These are phyloP conservation scores for Penicillium coprophilum DNA, from an alignment of 495 filamentous ascomycete species.

Conservation along the genomic window DNA sequence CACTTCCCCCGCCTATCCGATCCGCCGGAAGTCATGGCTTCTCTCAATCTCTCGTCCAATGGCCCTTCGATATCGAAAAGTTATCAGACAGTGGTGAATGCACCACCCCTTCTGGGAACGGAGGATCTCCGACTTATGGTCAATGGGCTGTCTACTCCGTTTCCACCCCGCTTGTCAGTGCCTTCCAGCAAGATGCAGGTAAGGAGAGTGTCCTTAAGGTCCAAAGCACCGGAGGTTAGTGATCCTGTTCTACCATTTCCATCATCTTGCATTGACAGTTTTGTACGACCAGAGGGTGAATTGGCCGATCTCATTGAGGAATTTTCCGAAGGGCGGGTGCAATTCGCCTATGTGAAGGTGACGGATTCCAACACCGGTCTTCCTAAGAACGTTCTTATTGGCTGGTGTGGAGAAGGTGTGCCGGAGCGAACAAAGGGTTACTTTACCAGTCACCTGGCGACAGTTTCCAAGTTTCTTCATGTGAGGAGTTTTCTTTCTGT, in stretches of 20 bases:
- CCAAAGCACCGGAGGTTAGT: slow-evolving; percentile 81
- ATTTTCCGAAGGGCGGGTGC: slow-evolving; percentile 92
- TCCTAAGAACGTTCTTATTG: slow-evolving; percentile 90
- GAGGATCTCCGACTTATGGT: slow-evolving; percentile 66
- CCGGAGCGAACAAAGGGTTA: slow-evolving; percentile 97
- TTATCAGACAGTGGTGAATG: slow-evolving; percentile 85
- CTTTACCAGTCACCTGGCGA: slow-evolving; percentile 88
- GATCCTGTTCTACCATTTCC: neutral
- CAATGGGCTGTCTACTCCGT: slow-evolving; percentile 94
- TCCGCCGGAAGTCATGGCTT: slow-evolving; percentile 63
- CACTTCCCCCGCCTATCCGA: neutral
- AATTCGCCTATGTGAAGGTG: slow-evolving; percentile 96
- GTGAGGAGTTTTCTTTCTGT: slow-evolving; percentile 38
- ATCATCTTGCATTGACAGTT: neutral
- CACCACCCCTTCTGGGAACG: slow-evolving; percentile 60
- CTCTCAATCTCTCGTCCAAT: slow-evolving; percentile 87
- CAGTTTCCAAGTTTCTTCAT: slow-evolving; percentile 87
- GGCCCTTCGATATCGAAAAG: slow-evolving; percentile 89
- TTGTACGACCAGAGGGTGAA: slow-evolving; percentile 72
- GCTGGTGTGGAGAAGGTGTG: slow-evolving; percentile 98
- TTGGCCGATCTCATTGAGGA: slow-evolving; percentile 93
- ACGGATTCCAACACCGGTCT: slow-evolving; percentile 90
- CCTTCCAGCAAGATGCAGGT: slow-evolving; percentile 78
- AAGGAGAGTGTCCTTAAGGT: slow-evolving; percentile 97
- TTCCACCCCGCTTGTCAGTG: slow-evolving; percentile 82